Evolutionary conservation across 257 asterid genomes (phyloP), one percentile per base, ranked within the genome.

Genomic region (Nicotiana sylvestris): DNA sequence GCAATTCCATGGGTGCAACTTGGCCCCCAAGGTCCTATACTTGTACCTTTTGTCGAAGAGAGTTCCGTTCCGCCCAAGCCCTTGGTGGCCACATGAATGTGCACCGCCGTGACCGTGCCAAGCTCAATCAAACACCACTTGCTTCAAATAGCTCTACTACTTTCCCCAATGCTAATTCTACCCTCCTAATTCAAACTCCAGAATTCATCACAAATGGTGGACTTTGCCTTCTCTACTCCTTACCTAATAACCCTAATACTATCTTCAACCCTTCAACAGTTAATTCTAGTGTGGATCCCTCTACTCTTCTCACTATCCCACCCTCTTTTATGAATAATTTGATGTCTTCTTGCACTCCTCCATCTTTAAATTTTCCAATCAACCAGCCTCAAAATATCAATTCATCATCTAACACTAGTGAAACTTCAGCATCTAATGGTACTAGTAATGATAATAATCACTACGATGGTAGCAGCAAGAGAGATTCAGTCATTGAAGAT

Each of bases 71-170:
- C 4, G 95, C 97, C 49, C 95, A 92, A 85, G 97, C 97, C 81
- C 87, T 92, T 35, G 95, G 97, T 30, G 97, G 97, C 17, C 97
- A 92, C 85, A 92, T 92, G 97, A 92, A 92, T 49, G 95, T 92
- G 27, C 97, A 92, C 87, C 95, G 97, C 76, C 91, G 93, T 1
- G 97, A 92, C 83, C 92, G 94, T 0, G 94, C 93, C 2, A 39
- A 88, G 84, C 90, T 91, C 64, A 89, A 86, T 78, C 90, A 87
- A 69, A 43, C 58, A 1, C 87, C 84, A 8, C 85, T 83, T 30
- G 35, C 39, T 4, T 17, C 78, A 6, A 81, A 11, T 60, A 74
- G 43, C 27, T 83, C 84, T 49, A 6, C 76, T 10, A 7, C 86
- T 3, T 29, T 85, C 46, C 77, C 81, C 17, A 29, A 49, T 9